These are phyloP conservation scores for Camelina laxa DNA, from an alignment of 345 rosid genomes.

Conservation along the genomic window DNA sequence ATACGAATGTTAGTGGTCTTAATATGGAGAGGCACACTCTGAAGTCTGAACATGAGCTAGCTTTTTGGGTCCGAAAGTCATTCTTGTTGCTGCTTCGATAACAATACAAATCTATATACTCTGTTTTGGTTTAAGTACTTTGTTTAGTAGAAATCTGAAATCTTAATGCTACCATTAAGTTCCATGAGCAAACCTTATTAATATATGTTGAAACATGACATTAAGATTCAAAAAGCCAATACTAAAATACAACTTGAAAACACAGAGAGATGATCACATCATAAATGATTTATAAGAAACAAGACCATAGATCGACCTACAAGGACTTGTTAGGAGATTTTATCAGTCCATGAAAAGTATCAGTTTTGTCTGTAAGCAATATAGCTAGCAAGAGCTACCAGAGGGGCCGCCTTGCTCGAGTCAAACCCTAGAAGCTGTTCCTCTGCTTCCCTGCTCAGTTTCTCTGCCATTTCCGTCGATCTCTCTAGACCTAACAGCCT, in stretches of 20 bases:
- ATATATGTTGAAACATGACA: slow-evolving; percentile 14
- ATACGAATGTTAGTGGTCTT: too few relatives aligned
- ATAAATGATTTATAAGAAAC: neutral
- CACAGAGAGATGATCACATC: neutral
- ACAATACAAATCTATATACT: neutral
- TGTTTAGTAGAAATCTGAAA: too few relatives aligned
- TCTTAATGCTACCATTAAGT: too few relatives aligned
- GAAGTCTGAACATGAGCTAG: too few relatives aligned
- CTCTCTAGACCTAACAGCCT: neutral
- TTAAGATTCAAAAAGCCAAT: neutral
- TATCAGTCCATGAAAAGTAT: too few relatives aligned
- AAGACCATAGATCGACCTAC: too few relatives aligned
- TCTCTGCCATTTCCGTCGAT: neutral
- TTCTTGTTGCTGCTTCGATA: neutral
- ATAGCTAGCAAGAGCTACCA: neutral
- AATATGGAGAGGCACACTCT: too few relatives aligned
- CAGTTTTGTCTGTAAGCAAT: neutral
- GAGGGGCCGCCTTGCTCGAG: neutral
- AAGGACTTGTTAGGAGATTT: too few relatives aligned
- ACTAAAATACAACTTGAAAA: neutral
- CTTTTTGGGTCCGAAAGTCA: neutral
- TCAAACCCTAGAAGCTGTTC: slow-evolving; percentile 4
- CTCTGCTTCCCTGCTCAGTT: neutral
- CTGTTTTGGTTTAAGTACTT: neutral
- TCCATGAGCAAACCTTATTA: too few relatives aligned